A percentile compares a stretch with the other conserved stretches of the same genome.
Evolutionary conservation across 768 basidiomycete genomes (phyloP).

Genomic region (Kwoniella pini): DNA sequence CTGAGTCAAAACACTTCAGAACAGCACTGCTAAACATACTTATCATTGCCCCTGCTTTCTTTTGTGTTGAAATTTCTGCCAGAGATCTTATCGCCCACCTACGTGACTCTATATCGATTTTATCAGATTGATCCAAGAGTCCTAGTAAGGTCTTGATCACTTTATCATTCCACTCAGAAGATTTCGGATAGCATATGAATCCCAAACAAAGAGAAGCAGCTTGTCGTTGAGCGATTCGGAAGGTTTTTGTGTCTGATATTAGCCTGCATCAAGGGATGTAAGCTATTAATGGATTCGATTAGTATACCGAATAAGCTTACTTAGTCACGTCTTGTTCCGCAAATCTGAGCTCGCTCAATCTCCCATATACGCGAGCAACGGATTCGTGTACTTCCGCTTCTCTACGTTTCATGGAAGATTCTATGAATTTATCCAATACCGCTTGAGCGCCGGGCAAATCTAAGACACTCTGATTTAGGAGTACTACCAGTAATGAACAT

Average conservation of each 20-base stretch:
- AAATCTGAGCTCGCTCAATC: slow-evolving; percentile 70
- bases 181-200: slow-evolving; percentile 22
- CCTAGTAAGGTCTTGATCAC: slow-evolving; percentile 31
- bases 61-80: slow-evolving; percentile 24
- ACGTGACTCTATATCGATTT: slow-evolving; percentile 52
- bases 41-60: background rate
- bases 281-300: background rate
- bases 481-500: slow-evolving; percentile 68
- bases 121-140: slow-evolving; percentile 29
- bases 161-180: slow-evolving; percentile 7
- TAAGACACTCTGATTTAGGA: slow-evolving; percentile 63
- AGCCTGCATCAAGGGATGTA: slow-evolving; percentile 20
- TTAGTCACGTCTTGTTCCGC: slow-evolving; percentile 67
- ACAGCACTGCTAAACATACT: no score
- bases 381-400: slow-evolving; percentile 69
- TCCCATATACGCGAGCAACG: slow-evolving; percentile 68
- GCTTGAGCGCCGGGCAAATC: slow-evolving; percentile 43
- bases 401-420: slow-evolving; percentile 71
- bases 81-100: slow-evolving; percentile 38
- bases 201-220: slow-evolving; percentile 44
- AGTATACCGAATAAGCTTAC: slow-evolving; percentile 59
- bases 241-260: slow-evolving; percentile 35
- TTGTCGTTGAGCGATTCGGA: slow-evolving; percentile 36
- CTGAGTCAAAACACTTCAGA: no score
- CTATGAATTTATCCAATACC: slow-evolving; percentile 59